phyloP scores from a whole-genome alignment of 1,139 yeast genomes.

The Yamadazyma songkhlaensis region DNA sequence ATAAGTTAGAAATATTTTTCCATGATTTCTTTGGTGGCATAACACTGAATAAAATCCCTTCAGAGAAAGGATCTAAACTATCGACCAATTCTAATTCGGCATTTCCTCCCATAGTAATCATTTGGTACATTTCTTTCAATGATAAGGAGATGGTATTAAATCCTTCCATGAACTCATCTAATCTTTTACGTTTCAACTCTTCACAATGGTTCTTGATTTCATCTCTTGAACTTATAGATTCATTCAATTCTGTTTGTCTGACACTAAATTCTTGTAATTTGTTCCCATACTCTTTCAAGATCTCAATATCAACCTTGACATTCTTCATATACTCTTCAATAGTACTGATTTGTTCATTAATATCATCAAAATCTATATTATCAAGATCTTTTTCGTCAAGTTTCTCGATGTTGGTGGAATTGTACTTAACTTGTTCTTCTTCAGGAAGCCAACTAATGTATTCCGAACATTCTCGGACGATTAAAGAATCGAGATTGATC shows the following conservation, averaged over 20 bases:
- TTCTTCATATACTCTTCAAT: conserved; percentile 57
- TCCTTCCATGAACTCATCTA: conserved; percentile 92
- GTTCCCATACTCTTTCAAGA: conserved; percentile 71
- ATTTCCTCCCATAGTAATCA: conserved; percentile 99
- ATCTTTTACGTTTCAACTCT: conserved; percentile 66
- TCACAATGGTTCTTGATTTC: conserved; percentile 61
- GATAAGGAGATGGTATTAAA: conserved; percentile 84
- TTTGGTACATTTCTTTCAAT: conserved; percentile 93
- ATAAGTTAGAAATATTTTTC: conserved; percentile 90
- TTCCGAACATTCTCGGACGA: conserved; percentile 51
- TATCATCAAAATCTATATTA: conserved; percentile 44
- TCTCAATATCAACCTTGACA: conserved; percentile 68
- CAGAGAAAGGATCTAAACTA: conserved; percentile 95
- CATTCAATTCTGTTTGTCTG: conserved; percentile 64
- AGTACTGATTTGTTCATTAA: conserved; percentile 52
- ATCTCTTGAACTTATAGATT: conserved; percentile 68
- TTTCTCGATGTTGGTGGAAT: conserved; percentile 36
- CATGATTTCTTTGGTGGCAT: conserved; percentile 99
- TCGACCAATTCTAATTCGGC: conserved; percentile 97
- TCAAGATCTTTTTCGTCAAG: conserved; percentile 54
- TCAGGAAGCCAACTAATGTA: conserved; percentile 50
- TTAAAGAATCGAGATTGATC: conserved; percentile 37
- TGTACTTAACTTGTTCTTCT: conserved; percentile 32
- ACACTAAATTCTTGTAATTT: conserved; percentile 62
- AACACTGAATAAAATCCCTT: conserved; percentile 93